phyloP scores from a whole-genome alignment of 202 grass and related monocot species.

The Zoysia matrella region DNA sequence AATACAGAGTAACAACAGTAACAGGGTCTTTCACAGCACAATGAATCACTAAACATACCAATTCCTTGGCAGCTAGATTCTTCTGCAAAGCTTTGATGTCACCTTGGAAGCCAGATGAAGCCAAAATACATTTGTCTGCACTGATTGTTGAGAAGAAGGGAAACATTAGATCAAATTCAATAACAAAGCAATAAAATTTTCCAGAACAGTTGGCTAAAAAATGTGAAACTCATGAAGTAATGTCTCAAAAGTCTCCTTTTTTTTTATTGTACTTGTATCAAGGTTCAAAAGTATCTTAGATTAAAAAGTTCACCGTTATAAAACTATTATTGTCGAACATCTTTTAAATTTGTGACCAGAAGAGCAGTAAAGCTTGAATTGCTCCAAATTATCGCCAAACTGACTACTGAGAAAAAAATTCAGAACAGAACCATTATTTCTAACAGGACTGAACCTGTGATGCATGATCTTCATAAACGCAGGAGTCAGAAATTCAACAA shows the following conservation, averaged over 20 bases:
- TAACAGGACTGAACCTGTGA: background rate
- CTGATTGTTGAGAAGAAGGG: slow-evolving; percentile 30
- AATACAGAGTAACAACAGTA: background rate
- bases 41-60: slow-evolving; percentile 49
- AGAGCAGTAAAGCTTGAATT: background rate
- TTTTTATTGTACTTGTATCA: background rate
- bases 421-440: background rate
- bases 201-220: no score
- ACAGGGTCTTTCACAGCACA: slow-evolving; percentile 4
- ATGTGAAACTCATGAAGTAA: no score
- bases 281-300: background rate
- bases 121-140: slow-evolving; percentile 74
- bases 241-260: no score
- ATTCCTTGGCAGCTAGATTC: slow-evolving; percentile 72
- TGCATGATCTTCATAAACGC: background rate
- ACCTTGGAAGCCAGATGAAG: slow-evolving; percentile 68
- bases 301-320: background rate
- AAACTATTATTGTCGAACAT: background rate
- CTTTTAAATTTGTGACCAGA: background rate
- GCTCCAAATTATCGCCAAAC: background rate
- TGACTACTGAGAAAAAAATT: background rate
- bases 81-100: background rate
- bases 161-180: slow-evolving; percentile 7
- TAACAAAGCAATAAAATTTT: background rate
- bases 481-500: background rate